A percentile compares a stretch with the other conserved stretches of the same genome.
phyloP scores from a whole-genome alignment of 305 asterid genomes.

The Caryopteris hybrid region DNA sequence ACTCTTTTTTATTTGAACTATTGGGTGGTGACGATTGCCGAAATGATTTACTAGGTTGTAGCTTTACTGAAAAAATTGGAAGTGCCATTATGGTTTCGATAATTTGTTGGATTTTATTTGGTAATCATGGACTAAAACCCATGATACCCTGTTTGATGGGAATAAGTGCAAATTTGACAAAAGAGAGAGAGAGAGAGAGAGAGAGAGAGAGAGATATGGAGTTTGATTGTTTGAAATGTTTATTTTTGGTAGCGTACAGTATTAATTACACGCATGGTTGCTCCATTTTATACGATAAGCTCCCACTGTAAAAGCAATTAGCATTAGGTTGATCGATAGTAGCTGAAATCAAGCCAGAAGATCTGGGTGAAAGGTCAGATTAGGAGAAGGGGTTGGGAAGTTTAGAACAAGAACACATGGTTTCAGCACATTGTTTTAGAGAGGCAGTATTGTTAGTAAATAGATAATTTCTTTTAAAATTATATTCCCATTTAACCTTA shows the following conservation, averaged over 20 bases:
- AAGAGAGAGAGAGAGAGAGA: not conserved
- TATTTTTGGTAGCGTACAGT: constrained; percentile 6
- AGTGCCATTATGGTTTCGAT: not conserved
- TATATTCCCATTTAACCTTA: not conserved
- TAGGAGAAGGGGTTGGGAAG: not conserved
- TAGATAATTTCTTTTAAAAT: not conserved
- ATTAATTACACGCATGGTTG: not conserved
- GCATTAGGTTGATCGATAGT: not conserved
- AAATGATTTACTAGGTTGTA: not conserved
- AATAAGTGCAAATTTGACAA: not conserved
- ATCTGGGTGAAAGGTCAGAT: not conserved
- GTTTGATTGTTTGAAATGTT: constrained; percentile 11
- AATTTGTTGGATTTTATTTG: not conserved
- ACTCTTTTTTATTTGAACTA: not conserved
- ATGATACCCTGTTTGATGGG: not conserved
- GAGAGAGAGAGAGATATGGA: not conserved
- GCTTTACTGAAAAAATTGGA: constrained; percentile 1
- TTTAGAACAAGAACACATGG: not conserved
- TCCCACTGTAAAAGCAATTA: not conserved
- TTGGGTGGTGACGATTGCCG: not conserved
- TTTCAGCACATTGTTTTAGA: not conserved
- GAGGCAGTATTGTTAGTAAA: not conserved
- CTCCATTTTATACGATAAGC: not conserved
- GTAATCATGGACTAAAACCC: constrained; percentile 6
- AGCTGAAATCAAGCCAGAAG: constrained; percentile 3